Percentiles rank a stretch among this genome's conserved stretches.
phyloP scores from a whole-genome alignment of 148 eudicot genomes.

The Drosera capensis region DNA sequence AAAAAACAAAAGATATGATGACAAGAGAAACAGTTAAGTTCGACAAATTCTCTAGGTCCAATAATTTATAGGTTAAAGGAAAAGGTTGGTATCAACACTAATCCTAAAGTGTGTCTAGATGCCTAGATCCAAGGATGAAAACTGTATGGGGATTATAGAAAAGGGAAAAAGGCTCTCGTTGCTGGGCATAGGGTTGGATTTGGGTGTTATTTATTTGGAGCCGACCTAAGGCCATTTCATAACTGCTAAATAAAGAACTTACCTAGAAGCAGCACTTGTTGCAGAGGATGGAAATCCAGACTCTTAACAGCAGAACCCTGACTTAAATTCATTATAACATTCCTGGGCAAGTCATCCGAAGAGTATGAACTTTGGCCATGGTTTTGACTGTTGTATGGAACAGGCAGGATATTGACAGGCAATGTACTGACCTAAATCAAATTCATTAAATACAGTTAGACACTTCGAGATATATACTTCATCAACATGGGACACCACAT shows the following conservation, averaged over 20 bases:
- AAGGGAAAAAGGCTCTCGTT: neutral
- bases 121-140: neutral
- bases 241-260: conserved; percentile 9
- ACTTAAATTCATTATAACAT: conserved; percentile 28
- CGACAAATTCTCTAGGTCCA: no score
- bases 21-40: no score
- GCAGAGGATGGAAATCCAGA: conserved; percentile 65
- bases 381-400: conserved; percentile 24
- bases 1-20: no score
- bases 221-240: no score
- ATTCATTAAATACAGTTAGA: no score
- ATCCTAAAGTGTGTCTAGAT: no score
- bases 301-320: conserved; percentile 54
- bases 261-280: conserved; percentile 54
- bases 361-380: conserved; percentile 16
- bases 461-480: no score
- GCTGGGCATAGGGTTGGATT: neutral
- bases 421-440: conserved; percentile 22
- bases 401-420: conserved; percentile 28
- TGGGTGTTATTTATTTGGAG: no score
- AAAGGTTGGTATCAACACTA: no score
- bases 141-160: neutral
- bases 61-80: no score
- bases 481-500: no score
- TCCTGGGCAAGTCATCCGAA: conserved; percentile 50